Evolutionary conservation across 2,329 filamentous ascomycete genomes (phyloP).

Genomic region (Fusarium nelsonii): DNA sequence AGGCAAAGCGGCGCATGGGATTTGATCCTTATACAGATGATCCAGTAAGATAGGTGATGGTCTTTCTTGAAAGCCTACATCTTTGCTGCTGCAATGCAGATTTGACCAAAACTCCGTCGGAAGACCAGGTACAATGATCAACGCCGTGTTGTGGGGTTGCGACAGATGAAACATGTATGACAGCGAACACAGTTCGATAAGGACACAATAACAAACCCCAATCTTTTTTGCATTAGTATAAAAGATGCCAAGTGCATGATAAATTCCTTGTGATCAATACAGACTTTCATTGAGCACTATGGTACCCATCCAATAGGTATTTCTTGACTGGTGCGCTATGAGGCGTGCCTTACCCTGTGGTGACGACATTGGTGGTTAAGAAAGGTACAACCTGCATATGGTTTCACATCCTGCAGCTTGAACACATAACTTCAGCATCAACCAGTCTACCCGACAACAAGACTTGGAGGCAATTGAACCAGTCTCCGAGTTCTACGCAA

Average conservation of each 20-base stretch:
- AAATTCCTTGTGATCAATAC: not conserved
- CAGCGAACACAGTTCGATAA: not conserved
- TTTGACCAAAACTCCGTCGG: slow-evolving; percentile 14
- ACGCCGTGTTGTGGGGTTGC: not conserved
- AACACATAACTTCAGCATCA: slow-evolving; percentile 8
- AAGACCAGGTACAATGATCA: slow-evolving; percentile 4
- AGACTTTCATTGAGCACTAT: not conserved
- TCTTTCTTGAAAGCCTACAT: not conserved
- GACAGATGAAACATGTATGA: not conserved
- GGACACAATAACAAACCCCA: not conserved
- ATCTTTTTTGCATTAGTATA: not conserved
- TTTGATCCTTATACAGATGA: slow-evolving; percentile 69
- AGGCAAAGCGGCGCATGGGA: slow-evolving; percentile 63
- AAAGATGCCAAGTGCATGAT: not conserved
- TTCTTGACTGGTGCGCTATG: not conserved
- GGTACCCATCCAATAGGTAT: too few species aligned
- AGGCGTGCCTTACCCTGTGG: slow-evolving; percentile 18
- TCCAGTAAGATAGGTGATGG: slow-evolving; percentile 45
- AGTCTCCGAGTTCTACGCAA: not conserved
- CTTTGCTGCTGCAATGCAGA: not conserved
- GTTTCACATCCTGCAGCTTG: slow-evolving; percentile 27
- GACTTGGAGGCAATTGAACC: not conserved
- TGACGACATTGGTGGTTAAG: slow-evolving; percentile 32
- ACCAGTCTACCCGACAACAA: not conserved
- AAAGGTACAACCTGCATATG: not conserved